Conservation (phyloP, 192 early-diverging fungal species). For the Coemansia sp. region DNA sequence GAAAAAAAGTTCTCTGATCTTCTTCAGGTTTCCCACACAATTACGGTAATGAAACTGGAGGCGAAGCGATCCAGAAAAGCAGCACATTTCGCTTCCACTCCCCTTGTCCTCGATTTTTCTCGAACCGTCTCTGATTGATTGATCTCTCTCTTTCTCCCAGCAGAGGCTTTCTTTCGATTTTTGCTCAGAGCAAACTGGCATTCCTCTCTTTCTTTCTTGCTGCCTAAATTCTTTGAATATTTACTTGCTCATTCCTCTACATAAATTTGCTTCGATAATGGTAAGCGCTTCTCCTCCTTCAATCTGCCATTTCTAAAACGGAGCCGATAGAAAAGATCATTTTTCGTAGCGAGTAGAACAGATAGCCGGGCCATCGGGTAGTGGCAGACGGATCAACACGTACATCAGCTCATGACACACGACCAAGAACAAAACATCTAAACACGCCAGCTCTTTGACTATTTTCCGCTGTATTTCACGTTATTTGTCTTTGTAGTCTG, state of each 20-base stretch:
- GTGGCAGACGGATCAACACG: not conserved
- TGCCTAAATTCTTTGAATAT: not conserved
- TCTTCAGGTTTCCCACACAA: conserved; percentile 23
- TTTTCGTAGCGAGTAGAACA: not conserved
- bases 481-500: conserved; percentile 19
- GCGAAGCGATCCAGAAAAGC: not conserved
- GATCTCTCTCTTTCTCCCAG: conserved; percentile 9
- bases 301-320: not conserved
- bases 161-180: not conserved
- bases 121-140: conserved; percentile 2
- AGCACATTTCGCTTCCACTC: not conserved
- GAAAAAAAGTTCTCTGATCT: conserved; percentile 2
- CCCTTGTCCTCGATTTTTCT: not conserved
- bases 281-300: not conserved
- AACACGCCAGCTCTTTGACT: conserved; percentile 2
- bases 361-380: not conserved
- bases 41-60: conserved; percentile 25
- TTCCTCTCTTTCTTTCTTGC: not conserved
- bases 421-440: not conserved
- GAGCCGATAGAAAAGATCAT: not conserved
- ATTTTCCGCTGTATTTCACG: not conserved
- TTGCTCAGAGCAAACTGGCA: too few species aligned
- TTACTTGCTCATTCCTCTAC: not conserved
- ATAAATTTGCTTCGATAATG: conserved; percentile 1
- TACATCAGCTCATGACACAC: not conserved